These are phyloP conservation scores for Penicillium goetzii DNA, from an alignment of 495 filamentous ascomycete genomes.

Conservation along the genomic window DNA sequence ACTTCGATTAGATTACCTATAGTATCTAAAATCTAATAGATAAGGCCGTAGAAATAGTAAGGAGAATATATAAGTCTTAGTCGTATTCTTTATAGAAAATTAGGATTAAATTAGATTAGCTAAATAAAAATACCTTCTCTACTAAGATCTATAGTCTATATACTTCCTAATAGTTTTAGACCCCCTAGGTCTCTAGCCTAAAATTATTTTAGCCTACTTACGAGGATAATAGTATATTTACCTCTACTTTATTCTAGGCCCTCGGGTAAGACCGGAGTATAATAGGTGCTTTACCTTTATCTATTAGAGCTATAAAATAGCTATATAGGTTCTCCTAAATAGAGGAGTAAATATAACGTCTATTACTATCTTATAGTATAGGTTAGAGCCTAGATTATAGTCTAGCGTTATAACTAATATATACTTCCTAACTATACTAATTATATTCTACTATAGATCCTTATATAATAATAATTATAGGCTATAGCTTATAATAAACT, in stretches of 20 bases:
- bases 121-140: not conserved
- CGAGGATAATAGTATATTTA: not conserved
- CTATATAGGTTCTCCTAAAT: not conserved
- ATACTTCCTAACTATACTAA: not conserved
- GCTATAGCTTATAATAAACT: not conserved
- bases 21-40: no score
- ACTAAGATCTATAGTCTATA: not conserved
- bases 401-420: not conserved
- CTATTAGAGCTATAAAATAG: not conserved
- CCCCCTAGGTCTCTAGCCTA: conserved; percentile 2
- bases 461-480: not conserved
- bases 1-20: not conserved
- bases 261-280: not conserved
- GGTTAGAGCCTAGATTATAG: not conserved
- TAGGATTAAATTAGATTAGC: conserved; percentile 5
- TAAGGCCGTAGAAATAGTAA: no score
- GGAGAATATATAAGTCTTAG: not conserved
- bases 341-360: not conserved
- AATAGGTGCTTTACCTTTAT: not conserved
- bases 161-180: not conserved
- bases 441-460: not conserved
- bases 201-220: conserved; percentile 5
- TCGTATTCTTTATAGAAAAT: no score
- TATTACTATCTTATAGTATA: not conserved
- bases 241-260: not conserved